These are phyloP conservation scores for Porcisia deanei DNA, from an alignment of 208 protist species.

Conservation along the genomic window DNA sequence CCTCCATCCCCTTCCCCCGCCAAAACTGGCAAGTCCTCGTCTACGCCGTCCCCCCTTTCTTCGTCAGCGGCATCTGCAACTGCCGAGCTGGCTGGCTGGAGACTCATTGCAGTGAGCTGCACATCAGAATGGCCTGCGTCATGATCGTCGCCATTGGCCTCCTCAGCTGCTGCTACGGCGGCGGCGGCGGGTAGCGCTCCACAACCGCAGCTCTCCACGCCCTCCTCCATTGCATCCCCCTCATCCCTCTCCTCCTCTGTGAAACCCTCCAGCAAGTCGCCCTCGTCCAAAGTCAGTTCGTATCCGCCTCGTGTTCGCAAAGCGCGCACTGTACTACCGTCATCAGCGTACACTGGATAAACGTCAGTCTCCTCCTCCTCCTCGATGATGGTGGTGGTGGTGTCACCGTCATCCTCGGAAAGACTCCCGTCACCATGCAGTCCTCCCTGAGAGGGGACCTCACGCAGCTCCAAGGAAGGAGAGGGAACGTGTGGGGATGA, in stretches of 20 bases:
- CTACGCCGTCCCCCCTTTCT: constrained; percentile 24
- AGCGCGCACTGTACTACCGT: constrained; percentile 48
- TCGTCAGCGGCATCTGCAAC: constrained; percentile 24
- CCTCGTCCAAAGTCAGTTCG: constrained; percentile 69
- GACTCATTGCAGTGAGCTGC: constrained; percentile 20
- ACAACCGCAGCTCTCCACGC: constrained; percentile 26
- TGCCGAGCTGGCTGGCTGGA: constrained; percentile 20
- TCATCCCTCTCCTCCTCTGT: constrained; percentile 8
- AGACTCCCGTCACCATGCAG: neutral
- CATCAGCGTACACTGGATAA: constrained; percentile 44
- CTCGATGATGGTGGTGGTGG: neutral
- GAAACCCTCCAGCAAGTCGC: constrained; percentile 40
- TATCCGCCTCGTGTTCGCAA: constrained; percentile 59
- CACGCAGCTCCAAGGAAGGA: constrained; percentile 3
- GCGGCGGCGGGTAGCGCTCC: neutral
- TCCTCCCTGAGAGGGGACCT: neutral
- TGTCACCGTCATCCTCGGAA: neutral
- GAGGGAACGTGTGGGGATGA: neutral
- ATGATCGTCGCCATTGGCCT: neutral
- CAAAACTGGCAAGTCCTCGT: neutral
- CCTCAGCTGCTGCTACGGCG: neutral
- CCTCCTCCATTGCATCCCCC: constrained; percentile 25
- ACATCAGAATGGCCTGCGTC: constrained; percentile 2
- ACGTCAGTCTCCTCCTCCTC: constrained; percentile 25
- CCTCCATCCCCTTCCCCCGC: constrained; percentile 16